These are phyloP conservation scores for Rosa persica DNA, from an alignment of 306 rosid species.

Conservation along the genomic window DNA sequence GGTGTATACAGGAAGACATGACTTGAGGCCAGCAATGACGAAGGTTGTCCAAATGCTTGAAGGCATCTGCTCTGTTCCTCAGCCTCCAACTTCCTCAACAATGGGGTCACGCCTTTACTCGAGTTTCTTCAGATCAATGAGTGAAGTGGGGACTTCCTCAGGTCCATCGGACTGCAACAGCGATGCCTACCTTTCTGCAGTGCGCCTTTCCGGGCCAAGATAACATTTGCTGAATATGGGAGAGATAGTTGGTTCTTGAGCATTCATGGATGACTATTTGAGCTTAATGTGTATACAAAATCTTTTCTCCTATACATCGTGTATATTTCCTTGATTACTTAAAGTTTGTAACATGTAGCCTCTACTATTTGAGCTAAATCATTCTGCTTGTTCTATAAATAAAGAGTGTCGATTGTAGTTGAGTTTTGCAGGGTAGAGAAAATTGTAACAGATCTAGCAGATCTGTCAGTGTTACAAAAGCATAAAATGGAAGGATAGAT, in stretches of 20 bases:
- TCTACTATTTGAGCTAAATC: neutral
- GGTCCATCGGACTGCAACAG: conserved; percentile 76
- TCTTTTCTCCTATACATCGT: conserved; percentile 2
- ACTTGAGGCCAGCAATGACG: conserved; percentile 76
- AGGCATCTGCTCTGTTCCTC: conserved; percentile 63
- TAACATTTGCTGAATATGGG: conserved; percentile 29
- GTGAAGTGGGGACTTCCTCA: conserved; percentile 68
- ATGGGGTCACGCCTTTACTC: conserved; percentile 57
- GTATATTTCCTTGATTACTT: conserved; percentile 29
- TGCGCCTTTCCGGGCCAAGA: conserved; percentile 87
- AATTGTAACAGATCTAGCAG: neutral
- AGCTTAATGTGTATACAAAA: conserved; percentile 10
- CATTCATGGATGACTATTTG: conserved; percentile 3
- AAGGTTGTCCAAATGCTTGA: conserved; percentile 93
- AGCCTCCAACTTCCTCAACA: conserved; percentile 55
- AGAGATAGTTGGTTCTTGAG: neutral
- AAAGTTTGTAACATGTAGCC: conserved; percentile 33
- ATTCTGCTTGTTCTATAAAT: conserved; percentile 20
- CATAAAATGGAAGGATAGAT: neutral
- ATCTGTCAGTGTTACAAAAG: neutral
- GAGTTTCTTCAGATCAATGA: conserved; percentile 42
- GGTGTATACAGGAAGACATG: conserved; percentile 97
- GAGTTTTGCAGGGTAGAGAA: neutral
- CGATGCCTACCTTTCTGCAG: conserved; percentile 63
- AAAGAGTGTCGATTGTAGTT: neutral